Percentiles rank a stretch among this genome's conserved stretches.
Evolutionary conservation across 1,284 basidiomycete species (phyloP).

Genomic region (Coniferiporia sulphurascens): DNA sequence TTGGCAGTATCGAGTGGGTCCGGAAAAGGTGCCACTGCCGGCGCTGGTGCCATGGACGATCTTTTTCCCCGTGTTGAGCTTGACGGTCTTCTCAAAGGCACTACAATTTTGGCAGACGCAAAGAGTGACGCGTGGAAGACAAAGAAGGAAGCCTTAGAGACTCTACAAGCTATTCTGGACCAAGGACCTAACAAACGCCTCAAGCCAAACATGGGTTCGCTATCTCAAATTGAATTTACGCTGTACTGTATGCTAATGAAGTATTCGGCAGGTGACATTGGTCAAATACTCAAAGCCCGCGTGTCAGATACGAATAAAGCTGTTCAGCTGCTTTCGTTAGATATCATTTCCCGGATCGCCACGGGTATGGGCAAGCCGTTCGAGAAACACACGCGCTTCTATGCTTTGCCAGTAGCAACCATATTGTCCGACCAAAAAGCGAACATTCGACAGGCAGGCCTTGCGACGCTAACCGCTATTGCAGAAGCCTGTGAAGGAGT

Average conservation of each 20-base stretch:
- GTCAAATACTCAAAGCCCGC: slow-evolving; percentile 82
- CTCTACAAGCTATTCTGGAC: slow-evolving; percentile 79
- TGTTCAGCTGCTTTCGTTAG: slow-evolving; percentile 87
- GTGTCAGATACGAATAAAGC: slow-evolving; percentile 93
- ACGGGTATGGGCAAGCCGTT: slow-evolving; percentile 94
- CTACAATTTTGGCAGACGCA: slow-evolving; percentile 75
- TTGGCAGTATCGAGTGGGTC: slow-evolving; percentile 35
- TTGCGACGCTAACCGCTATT: slow-evolving; percentile 80
- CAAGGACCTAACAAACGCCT: slow-evolving; percentile 89
- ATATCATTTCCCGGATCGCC: slow-evolving; percentile 87
- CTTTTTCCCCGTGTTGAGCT: slow-evolving; percentile 94
- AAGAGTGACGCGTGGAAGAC: slow-evolving; percentile 97
- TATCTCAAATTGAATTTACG: slow-evolving; percentile 6
- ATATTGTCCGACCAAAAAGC: slow-evolving; percentile 94
- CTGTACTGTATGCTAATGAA: slow-evolving; percentile 13
- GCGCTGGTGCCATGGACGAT: slow-evolving; percentile 80
- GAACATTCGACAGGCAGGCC: slow-evolving; percentile 74
- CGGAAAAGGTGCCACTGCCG: slow-evolving; percentile 34
- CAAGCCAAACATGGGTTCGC: slow-evolving; percentile 81
- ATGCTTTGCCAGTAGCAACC: slow-evolving; percentile 74
- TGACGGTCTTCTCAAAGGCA: slow-evolving; percentile 83
- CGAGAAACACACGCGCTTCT: slow-evolving; percentile 81
- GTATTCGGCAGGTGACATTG: slow-evolving; percentile 72
- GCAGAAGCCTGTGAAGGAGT: slow-evolving; percentile 81
- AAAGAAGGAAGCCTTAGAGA: slow-evolving; percentile 93